phyloP scores from a whole-genome alignment of 352 stramenopile genomes.

The Blastocystis sp. region DNA sequence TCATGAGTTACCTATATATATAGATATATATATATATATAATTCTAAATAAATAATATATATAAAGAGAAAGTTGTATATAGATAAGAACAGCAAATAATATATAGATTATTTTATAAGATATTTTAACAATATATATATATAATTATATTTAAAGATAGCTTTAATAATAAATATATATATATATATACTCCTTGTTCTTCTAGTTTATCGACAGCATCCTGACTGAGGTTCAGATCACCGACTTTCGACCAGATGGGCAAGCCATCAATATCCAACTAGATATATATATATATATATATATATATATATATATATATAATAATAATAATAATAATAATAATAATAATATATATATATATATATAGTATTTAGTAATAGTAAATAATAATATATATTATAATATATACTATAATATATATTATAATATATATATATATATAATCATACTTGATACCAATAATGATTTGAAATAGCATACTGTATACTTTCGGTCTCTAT shows the following conservation, averaged over 20 bases:
- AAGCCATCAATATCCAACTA: conserved; percentile 88
- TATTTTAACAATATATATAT: conserved; percentile 34
- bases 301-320: conserved; percentile 44
- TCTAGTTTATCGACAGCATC: conserved; percentile 60
- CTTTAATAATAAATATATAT: conserved; percentile 5
- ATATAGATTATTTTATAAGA: conserved; percentile 42
- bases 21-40: conserved; percentile 30
- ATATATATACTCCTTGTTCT: conserved; percentile 44
- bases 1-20: conserved; percentile 20
- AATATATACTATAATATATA: too few relatives aligned
- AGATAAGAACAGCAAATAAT: conserved; percentile 35
- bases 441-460: conserved; percentile 75
- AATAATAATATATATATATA: conserved; percentile 52
- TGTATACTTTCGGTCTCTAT: conserved; percentile 48
- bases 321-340: conserved; percentile 92
- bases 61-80: too few relatives aligned
- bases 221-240: conserved; percentile 71
- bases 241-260: conserved; percentile 89
- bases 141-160: neutral
- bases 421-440: neutral
- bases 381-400: too few relatives aligned
- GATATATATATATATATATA: neutral
- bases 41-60: too few relatives aligned
- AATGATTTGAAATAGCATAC: conserved; percentile 71
- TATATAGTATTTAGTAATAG: too few relatives aligned